Base-by-base conservation (phyloP, 176 grass and related monocot species). In the Eleusine coracana region DNA sequence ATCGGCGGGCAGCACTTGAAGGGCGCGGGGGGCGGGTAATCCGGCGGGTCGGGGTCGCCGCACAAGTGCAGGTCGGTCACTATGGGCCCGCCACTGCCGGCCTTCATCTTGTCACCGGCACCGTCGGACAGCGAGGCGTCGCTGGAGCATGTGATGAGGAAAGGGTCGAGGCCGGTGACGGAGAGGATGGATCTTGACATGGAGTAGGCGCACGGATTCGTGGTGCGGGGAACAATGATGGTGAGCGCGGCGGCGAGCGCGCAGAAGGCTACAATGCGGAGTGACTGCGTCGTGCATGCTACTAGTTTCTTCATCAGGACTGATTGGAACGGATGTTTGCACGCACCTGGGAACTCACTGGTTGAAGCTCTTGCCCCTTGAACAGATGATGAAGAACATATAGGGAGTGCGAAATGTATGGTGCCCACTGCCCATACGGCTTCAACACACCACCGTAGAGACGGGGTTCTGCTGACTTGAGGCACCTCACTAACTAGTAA, bases 1-100 rank as follows among this genome's bases (percentile, higher is more conserved):
- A 2, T 0, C 10, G 89, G 89, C 13, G 81, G 80, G 23, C 80
- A 89, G 74, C 88, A 90, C 16, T 38, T 31, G 39, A 76, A 83
- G 5, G 80, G 74, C 23, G 31, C 31, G 31, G 87, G 84, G 1
- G 79, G 10, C 20, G 80, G 84, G 9, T 66, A 0, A 0, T 85
- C 34, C 0, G 82, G 80, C 3, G 86, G 73, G n/a, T 82, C 15
- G 4, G 84, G 72, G 34, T 64, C 38, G 16, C 60, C 82, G 52
- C 88, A 93, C 3, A 4, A 12, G 0, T 2, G 55, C 1, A 85
- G 15, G 38, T 63, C 52, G 1, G 84, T 89, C 18, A 61, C 50
- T 16, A 93, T 77, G 4, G 91, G 88, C 36, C 73, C 13, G 73
- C 73, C 73, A 10, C 2, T 46, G 44, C 44, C 44, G 44, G 44